These are phyloP conservation scores for Phaeosphaeria sp. DNA, from an alignment of 2,329 filamentous ascomycete genomes.

Conservation along the genomic window DNA sequence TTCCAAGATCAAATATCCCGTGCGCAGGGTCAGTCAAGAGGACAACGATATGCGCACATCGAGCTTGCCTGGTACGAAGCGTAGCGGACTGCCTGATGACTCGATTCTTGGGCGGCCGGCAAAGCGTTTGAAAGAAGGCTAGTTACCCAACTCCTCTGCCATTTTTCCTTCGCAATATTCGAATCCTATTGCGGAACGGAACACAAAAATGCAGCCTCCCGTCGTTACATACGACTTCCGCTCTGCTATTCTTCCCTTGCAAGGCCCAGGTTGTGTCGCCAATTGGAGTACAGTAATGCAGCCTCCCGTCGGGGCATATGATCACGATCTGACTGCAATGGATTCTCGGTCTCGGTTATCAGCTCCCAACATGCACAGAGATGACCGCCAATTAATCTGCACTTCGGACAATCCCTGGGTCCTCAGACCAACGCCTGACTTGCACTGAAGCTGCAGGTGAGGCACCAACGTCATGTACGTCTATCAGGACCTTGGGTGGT, in stretches of 20 bases:
- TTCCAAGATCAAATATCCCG: conserved; percentile 85
- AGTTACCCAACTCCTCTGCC: conserved; percentile 9
- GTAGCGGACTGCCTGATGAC: conserved; percentile 85
- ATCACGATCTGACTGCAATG: neutral
- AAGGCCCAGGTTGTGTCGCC: neutral
- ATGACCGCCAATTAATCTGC: too few relatives aligned
- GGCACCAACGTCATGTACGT: neutral
- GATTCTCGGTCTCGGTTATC: neutral
- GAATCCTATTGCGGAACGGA: neutral
- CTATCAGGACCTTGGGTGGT: neutral
- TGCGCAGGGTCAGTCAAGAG: conserved; percentile 88
- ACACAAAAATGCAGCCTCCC: neutral
- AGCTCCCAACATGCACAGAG: neutral
- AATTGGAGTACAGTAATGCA: neutral
- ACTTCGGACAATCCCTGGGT: too few relatives aligned
- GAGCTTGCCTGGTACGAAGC: conserved; percentile 88
- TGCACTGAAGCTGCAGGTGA: neutral
- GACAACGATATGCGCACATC: conserved; percentile 94
- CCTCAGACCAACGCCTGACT: neutral
- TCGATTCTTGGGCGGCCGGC: conserved; percentile 63
- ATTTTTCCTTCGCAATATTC: neutral
- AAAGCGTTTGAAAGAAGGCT: conserved; percentile 61
- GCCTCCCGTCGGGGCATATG: conserved; percentile 1
- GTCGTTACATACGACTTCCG: neutral
- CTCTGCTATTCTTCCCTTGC: neutral